phyloP scores from a whole-genome alignment of 2,329 filamentous ascomycete species.

The Talaromyces pinophilus region DNA sequence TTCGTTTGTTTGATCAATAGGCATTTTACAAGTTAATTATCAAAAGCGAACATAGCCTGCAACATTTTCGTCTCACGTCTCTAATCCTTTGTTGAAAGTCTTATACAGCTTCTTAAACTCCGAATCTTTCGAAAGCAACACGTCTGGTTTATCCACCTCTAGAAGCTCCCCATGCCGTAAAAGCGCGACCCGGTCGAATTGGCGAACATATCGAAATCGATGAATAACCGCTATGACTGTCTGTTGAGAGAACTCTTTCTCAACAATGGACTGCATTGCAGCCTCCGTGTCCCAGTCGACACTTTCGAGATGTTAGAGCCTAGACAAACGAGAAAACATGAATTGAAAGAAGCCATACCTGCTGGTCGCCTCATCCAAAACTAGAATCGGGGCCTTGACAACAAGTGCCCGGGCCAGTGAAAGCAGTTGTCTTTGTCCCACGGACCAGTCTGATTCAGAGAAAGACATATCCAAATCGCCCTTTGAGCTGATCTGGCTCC shows the following conservation, averaged over 20 bases:
- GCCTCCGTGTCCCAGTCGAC: constrained; percentile 60
- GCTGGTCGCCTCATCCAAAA: constrained; percentile 47
- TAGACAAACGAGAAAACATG: not conserved
- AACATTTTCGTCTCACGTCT: not conserved
- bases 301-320: constrained; percentile 33
- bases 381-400: constrained; percentile 44
- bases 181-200: constrained; percentile 42
- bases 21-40: not conserved
- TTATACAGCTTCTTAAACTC: constrained; percentile 36
- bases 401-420: constrained; percentile 62
- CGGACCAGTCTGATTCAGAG: constrained; percentile 52
- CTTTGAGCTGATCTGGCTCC: constrained; percentile 37
- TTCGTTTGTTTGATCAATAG: not conserved
- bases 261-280: constrained; percentile 58
- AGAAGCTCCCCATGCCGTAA: constrained; percentile 39
- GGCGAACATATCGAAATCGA: constrained; percentile 50
- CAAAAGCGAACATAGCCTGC: not conserved
- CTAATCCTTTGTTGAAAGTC: not conserved
- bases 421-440: constrained; percentile 66
- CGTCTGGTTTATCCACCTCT: constrained; percentile 39
- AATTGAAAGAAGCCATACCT: constrained; percentile 29
- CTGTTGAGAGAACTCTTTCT: constrained; percentile 54
- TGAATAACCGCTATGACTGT: constrained; percentile 63
- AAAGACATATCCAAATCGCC: constrained; percentile 44
- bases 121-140: constrained; percentile 39